Evolutionary conservation across 1,139 yeast species (phyloP).

Genomic region (Lizanozyma gosingica): DNA sequence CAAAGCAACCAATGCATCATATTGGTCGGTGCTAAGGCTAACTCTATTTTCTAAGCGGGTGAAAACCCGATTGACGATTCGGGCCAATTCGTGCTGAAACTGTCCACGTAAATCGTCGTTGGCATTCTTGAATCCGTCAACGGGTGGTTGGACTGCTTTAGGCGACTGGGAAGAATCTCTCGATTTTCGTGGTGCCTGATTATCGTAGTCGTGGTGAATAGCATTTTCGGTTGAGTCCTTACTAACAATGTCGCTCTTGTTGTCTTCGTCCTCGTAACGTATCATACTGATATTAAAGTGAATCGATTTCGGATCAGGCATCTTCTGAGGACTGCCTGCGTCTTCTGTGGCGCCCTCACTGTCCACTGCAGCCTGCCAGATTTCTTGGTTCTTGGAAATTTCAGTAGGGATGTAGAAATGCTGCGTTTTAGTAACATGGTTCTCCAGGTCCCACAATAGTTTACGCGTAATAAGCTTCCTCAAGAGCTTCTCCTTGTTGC

Average conservation of each 20-base stretch:
- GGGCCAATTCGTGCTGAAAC: constrained; percentile 20
- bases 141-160: not conserved
- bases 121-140: constrained; percentile 2
- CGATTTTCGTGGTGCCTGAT: not conserved
- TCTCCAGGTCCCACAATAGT: constrained; percentile 34
- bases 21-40: constrained; percentile 26
- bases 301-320: constrained; percentile 10
- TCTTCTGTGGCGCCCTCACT: not conserved
- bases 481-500: constrained; percentile 13
- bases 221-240: constrained; percentile 10
- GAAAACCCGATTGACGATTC: constrained; percentile 27
- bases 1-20: constrained; percentile 24
- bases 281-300: constrained; percentile 33
- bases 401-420: constrained; percentile 36
- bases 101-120: not conserved
- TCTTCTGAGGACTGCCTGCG: not conserved
- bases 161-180: not conserved
- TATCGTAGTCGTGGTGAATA: constrained; percentile 11
- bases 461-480: constrained; percentile 30
- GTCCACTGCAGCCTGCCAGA: constrained; percentile 19
- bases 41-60: constrained; percentile 26
- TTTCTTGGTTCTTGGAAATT: constrained; percentile 23
- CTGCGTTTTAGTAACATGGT: constrained; percentile 24
- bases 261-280: not conserved
- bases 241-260: constrained; percentile 5